Conservation (phyloP, 805 yeast species). For the Blastobotrys robertii region DNA sequence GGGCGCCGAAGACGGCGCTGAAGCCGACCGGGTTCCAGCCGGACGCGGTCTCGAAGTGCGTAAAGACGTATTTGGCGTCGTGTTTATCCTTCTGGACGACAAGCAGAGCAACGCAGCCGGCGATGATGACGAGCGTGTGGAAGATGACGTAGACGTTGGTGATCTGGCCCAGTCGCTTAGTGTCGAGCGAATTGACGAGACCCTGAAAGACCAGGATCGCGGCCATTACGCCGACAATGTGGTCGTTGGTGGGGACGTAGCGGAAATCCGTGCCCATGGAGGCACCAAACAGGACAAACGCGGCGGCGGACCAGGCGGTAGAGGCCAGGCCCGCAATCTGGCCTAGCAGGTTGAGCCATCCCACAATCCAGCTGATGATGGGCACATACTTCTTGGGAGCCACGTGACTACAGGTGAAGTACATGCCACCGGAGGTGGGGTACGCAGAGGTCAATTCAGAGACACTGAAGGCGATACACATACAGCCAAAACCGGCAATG, state of each 20-base stretch:
- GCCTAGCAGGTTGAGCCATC: slow-evolving; percentile 21
- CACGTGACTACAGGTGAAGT: slow-evolving; percentile 45
- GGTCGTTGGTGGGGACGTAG: slow-evolving; percentile 12
- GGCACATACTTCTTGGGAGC: slow-evolving; percentile 18
- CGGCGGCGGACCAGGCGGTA: slow-evolving; percentile 16
- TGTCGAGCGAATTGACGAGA: slow-evolving; percentile 38
- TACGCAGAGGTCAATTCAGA: slow-evolving; percentile 56
- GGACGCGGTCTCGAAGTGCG: slow-evolving; percentile 24
- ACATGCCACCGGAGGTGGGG: slow-evolving; percentile 70
- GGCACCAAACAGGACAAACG: slow-evolving; percentile 13
- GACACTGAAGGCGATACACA: slow-evolving; percentile 36
- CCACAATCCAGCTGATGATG: slow-evolving; percentile 19
- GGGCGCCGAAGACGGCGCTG: slow-evolving; percentile 70
- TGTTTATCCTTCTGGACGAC: slow-evolving; percentile 16
- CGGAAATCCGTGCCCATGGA: slow-evolving; percentile 10
- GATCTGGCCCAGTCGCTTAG: slow-evolving; percentile 14
- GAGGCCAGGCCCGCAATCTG: slow-evolving; percentile 11
- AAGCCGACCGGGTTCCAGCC: slow-evolving; percentile 60
- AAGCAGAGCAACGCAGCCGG: slow-evolving; percentile 15
- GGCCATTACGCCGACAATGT: slow-evolving; percentile 37
- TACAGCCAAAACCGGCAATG: slow-evolving; percentile 43
- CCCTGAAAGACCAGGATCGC: slow-evolving; percentile 50
- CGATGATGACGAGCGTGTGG: slow-evolving; percentile 12
- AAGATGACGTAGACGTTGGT: slow-evolving; percentile 16
- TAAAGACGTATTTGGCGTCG: slow-evolving; percentile 15